phyloP scores from a whole-genome alignment of 2,329 filamentous ascomycete species.

The Hypoxylon sp. region DNA sequence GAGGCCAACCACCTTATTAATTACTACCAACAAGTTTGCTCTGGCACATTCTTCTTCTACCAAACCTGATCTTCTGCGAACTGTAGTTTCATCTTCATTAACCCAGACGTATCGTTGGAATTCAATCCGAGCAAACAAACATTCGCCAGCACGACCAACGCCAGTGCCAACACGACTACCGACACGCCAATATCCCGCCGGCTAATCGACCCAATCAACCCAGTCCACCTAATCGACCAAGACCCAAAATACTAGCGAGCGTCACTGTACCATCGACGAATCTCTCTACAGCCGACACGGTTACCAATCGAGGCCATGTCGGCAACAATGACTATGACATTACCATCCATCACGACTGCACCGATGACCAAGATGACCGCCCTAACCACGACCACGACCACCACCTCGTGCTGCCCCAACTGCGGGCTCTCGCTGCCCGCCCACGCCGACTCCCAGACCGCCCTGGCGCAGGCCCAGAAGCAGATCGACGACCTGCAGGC shows the following conservation, averaged over 20 bases:
- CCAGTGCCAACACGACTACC: neutral
- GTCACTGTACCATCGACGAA: neutral
- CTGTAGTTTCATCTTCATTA: slow-evolving; percentile 18
- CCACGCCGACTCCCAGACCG: slow-evolving; percentile 48
- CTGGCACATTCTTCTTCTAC: neutral
- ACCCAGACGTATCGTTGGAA: neutral
- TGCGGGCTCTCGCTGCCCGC: slow-evolving; percentile 56
- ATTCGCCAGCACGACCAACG: too few species aligned
- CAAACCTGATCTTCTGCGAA: neutral
- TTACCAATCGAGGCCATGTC: slow-evolving; percentile 24
- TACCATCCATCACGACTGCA: slow-evolving; percentile 31
- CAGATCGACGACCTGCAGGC: slow-evolving; percentile 74
- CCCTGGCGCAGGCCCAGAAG: slow-evolving; percentile 62
- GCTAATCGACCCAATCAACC: neutral
- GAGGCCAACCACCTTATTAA: slow-evolving; percentile 23
- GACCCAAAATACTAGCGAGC: neutral
- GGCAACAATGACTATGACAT: slow-evolving; percentile 41
- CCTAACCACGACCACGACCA: slow-evolving; percentile 35
- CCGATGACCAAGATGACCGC: slow-evolving; percentile 29
- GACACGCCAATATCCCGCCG: neutral
- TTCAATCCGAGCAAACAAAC: neutral
- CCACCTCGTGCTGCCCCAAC: slow-evolving; percentile 55
- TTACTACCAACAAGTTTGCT: neutral
- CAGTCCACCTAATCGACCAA: neutral
- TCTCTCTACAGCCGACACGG: slow-evolving; percentile 4